phyloP scores from a whole-genome alignment of 345 rosid genomes.

The Anacardium occidentale region DNA sequence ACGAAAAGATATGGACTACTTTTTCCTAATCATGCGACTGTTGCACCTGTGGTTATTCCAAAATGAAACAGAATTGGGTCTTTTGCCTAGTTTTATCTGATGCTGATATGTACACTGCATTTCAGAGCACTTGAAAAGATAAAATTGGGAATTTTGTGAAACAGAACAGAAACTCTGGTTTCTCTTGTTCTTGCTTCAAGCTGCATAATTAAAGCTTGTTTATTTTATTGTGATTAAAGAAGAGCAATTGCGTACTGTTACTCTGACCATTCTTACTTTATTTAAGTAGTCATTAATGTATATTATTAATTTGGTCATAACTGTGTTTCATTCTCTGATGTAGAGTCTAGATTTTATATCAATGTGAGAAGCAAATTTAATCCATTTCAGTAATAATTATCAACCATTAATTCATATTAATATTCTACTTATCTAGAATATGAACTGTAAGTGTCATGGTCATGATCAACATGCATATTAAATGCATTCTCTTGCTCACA shows the following conservation, averaged over 20 bases:
- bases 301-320: background rate
- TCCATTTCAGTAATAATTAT: constrained; percentile 5
- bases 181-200: background rate
- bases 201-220: background rate
- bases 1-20: background rate
- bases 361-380: background rate
- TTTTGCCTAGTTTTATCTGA: background rate
- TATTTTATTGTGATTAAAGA: constrained; percentile 9
- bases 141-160: background rate
- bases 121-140: background rate
- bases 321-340: background rate
- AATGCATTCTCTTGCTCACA: constrained; percentile 15
- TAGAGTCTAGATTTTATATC: background rate
- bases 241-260: constrained; percentile 10
- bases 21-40: background rate
- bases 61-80: background rate
- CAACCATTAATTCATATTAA: too few relatives aligned
- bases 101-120: background rate
- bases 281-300: background rate
- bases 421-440: too few relatives aligned
- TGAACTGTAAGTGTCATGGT: too few relatives aligned
- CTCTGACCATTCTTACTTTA: background rate
- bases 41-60: background rate
- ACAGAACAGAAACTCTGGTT: background rate
- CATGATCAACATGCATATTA: too few relatives aligned